Conservation (phyloP, 108 stramenopile genomes). For the Nannochloropsis salina region DNA sequence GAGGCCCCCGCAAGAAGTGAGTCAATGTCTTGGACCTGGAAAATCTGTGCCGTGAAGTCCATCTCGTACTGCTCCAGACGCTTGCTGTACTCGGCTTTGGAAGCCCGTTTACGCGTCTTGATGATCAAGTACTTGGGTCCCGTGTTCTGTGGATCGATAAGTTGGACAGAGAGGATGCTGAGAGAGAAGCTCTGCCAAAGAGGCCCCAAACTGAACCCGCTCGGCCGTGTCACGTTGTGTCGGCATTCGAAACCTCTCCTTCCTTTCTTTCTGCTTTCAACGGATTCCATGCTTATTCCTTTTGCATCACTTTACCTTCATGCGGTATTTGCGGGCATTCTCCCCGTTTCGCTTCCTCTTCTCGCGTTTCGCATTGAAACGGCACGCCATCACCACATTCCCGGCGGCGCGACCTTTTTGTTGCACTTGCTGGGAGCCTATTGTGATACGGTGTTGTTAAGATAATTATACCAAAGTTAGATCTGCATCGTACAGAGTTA, state of each 20-base stretch:
- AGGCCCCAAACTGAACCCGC: background rate
- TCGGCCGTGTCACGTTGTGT: too few relatives aligned
- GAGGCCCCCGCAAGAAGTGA: background rate
- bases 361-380: conserved; percentile 16
- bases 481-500: too few relatives aligned
- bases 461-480: too few relatives aligned
- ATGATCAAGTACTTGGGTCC: background rate
- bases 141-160: background rate
- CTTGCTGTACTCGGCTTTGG: conserved; percentile 6
- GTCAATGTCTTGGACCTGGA: background rate
- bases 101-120: background rate
- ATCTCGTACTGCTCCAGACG: conserved; percentile 4
- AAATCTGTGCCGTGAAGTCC: background rate
- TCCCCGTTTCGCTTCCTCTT: conserved; percentile 3
- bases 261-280: too few relatives aligned
- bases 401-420: conserved; percentile 8
- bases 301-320: background rate
- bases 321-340: background rate
- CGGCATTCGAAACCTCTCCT: too few relatives aligned
- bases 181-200: background rate
- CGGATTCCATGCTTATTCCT: background rate
- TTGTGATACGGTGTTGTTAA: background rate
- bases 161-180: background rate
- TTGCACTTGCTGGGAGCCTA: background rate
- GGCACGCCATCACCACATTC: conserved; percentile 17